Conservation (phyloP, 805 yeast genomes). For the Metschnikowia drakensbergensis region DNA sequence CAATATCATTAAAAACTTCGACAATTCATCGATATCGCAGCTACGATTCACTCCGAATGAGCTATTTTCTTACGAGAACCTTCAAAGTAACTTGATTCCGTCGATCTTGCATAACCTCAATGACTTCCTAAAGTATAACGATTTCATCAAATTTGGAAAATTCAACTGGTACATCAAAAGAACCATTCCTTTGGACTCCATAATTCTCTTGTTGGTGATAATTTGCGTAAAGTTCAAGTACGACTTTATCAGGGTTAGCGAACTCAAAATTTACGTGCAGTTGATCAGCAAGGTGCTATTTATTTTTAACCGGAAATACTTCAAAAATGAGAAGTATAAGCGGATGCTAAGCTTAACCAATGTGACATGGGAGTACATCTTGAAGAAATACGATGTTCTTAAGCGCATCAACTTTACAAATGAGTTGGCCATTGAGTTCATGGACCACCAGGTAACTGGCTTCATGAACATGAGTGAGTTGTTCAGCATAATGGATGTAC, state of each 20-base stretch:
- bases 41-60: slow-evolving; percentile 33
- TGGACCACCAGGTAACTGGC: slow-evolving; percentile 40
- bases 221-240: slow-evolving; percentile 50
- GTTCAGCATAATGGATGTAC: slow-evolving; percentile 42
- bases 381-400: slow-evolving; percentile 33
- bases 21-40: slow-evolving; percentile 35
- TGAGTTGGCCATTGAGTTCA: slow-evolving; percentile 27
- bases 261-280: slow-evolving; percentile 36
- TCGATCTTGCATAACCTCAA: slow-evolving; percentile 53
- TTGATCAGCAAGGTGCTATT: slow-evolving; percentile 41
- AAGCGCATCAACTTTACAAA: slow-evolving; percentile 25
- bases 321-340: slow-evolving; percentile 44
- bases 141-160: slow-evolving; percentile 49
- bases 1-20: slow-evolving; percentile 37
- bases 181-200: slow-evolving; percentile 58
- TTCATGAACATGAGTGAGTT: slow-evolving; percentile 38
- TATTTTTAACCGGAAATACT: slow-evolving; percentile 42
- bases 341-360: slow-evolving; percentile 43
- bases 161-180: slow-evolving; percentile 61
- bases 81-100: slow-evolving; percentile 52
- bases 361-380: slow-evolving; percentile 40
- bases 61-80: slow-evolving; percentile 48
- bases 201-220: slow-evolving; percentile 49
- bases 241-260: slow-evolving; percentile 35
- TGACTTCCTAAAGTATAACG: slow-evolving; percentile 50